Percentiles rank a stretch among this genome's conserved stretches.
These are phyloP conservation scores for Yamadazyma taylorii DNA, from an alignment of 1,139 yeast species.

Conservation along the genomic window DNA sequence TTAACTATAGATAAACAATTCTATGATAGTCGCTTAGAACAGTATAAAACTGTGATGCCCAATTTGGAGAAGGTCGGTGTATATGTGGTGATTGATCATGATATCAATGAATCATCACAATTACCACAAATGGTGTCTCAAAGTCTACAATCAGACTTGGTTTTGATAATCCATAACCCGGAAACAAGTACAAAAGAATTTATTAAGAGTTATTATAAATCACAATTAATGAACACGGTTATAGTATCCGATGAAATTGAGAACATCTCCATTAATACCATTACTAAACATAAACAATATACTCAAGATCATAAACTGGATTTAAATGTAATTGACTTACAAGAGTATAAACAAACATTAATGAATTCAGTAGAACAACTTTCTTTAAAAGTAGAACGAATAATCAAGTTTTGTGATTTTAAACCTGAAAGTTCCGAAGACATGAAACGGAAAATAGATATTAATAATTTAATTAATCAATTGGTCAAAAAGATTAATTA, in stretches of 20 bases:
- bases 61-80: conserved; percentile 29
- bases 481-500: conserved; percentile 24
- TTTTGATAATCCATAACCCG: conserved; percentile 5
- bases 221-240: conserved; percentile 5
- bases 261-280: conserved; percentile 21
- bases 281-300: conserved; percentile 26
- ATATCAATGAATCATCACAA: conserved; percentile 5
- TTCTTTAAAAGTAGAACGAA: conserved; percentile 19
- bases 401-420: conserved; percentile 21
- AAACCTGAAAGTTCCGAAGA: conserved; percentile 10
- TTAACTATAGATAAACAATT: conserved; percentile 23
- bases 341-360: conserved; percentile 14
- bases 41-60: conserved; percentile 29
- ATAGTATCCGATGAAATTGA: conserved; percentile 16
- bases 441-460: conserved; percentile 14
- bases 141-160: conserved; percentile 6
- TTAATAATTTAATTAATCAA: conserved; percentile 27
- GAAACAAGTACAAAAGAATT: background rate
- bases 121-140: conserved; percentile 8
- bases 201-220: background rate
- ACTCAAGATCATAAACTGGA: conserved; percentile 2
- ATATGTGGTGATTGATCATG: conserved; percentile 19
- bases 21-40: conserved; percentile 25
- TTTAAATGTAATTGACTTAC: conserved; percentile 6
- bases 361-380: conserved; percentile 23